These are phyloP conservation scores for Globisporangium nagaii DNA, from an alignment of 352 stramenopile species.

Conservation along the genomic window DNA sequence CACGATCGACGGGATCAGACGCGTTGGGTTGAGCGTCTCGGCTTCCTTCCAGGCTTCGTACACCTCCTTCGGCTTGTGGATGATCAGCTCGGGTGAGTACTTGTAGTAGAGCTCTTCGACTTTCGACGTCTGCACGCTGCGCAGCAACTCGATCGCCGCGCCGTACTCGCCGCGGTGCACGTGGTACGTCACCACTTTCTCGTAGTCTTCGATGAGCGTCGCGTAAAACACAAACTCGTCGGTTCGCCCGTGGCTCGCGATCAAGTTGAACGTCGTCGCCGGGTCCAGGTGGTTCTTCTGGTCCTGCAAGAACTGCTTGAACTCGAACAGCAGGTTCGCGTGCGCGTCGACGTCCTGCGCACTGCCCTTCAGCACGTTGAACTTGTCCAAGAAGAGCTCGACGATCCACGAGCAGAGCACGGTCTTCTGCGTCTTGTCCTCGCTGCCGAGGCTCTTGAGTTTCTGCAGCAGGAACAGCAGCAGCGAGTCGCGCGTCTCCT, in stretches of 20 bases:
- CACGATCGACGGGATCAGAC: conserved; percentile 91
- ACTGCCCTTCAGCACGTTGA: conserved; percentile 81
- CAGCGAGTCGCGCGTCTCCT: conserved; percentile 73
- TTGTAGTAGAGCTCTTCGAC: conserved; percentile 94
- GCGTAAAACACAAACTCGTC: conserved; percentile 92
- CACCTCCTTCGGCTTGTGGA: conserved; percentile 87
- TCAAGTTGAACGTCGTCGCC: conserved; percentile 89
- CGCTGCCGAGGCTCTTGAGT: conserved; percentile 66
- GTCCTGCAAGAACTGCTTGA: conserved; percentile 90
- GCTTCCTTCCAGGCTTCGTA: conserved; percentile 90
- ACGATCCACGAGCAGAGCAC: conserved; percentile 92
- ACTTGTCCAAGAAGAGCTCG: conserved; percentile 90
- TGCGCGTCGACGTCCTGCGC: conserved; percentile 83
- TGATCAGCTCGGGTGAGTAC: conserved; percentile 91
- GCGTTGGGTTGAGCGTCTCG: conserved; percentile 85
- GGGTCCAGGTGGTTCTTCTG: conserved; percentile 84
- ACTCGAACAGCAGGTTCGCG: conserved; percentile 85
- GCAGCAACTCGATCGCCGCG: conserved; percentile 85
- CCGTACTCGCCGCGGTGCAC: conserved; percentile 87
- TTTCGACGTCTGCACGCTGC: conserved; percentile 85
- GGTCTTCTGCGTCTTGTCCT: conserved; percentile 90
- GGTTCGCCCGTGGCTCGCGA: conserved; percentile 88
- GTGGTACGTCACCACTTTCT: conserved; percentile 92
- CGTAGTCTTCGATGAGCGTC: conserved; percentile 91
- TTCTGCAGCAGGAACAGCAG: conserved; percentile 88